Conservation (phyloP, 306 rosid genomes). For the Corylus americana region DNA sequence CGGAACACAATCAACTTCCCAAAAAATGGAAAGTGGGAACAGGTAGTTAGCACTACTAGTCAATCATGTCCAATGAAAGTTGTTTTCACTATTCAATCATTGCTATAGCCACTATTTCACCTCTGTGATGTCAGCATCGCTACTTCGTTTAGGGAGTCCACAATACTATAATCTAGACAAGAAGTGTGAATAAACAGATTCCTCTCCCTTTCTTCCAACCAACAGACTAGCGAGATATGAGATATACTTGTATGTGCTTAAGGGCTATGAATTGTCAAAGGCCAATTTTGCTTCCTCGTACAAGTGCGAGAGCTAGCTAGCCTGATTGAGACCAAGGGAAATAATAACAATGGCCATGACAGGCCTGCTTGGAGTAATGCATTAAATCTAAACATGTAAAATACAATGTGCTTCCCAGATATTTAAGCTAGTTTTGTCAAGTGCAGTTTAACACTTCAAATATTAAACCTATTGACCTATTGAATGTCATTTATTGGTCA, state of each 20-base stretch:
- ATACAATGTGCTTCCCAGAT: neutral
- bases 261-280: too few relatives aligned
- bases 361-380: too few relatives aligned
- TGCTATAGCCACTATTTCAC: neutral
- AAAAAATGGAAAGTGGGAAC: neutral
- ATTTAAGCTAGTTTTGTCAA: too few relatives aligned
- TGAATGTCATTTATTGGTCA: too few relatives aligned
- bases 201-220: neutral
- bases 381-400: neutral
- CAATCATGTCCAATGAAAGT: neutral
- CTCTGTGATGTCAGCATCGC: neutral
- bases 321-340: too few relatives aligned
- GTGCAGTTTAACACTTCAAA: too few relatives aligned
- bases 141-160: neutral
- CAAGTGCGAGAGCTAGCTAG: too few relatives aligned
- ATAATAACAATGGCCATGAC: too few relatives aligned
- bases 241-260: too few relatives aligned
- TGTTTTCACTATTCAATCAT: neutral
- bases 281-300: too few relatives aligned
- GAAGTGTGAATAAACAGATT: neutral
- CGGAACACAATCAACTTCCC: neutral
- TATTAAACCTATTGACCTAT: too few relatives aligned
- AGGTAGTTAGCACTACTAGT: neutral
- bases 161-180: neutral
- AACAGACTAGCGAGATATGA: neutral